Percentiles rank a stretch among this genome's conserved stretches.
Evolutionary conservation across 129 eudicot genomes (phyloP).

Genomic region (Rutidosis leptorrhynchoides): DNA sequence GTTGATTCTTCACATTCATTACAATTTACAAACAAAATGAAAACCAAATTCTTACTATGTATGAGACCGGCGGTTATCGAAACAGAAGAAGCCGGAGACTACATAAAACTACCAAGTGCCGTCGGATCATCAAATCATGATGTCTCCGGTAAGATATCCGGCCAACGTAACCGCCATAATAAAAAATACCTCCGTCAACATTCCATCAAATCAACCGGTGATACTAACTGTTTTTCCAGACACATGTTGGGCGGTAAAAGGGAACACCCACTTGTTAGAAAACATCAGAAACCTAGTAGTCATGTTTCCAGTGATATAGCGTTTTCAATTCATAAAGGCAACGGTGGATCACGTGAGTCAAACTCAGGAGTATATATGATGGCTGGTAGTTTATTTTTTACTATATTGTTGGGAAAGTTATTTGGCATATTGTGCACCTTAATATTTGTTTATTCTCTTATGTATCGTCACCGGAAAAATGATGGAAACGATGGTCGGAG

Average conservation of each 20-base stretch:
- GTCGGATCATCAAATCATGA: conserved; percentile 17
- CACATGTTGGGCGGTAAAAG: conserved; percentile 6
- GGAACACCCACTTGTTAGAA: conserved; percentile 11
- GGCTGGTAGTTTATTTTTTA: conserved; percentile 29
- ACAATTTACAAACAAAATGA: conserved; percentile 13
- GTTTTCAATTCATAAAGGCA: conserved; percentile 14
- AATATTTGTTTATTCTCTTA: conserved; percentile 29
- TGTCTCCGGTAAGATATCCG: conserved; percentile 18
- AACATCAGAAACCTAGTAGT: too few species aligned
- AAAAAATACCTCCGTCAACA: conserved; percentile 32
- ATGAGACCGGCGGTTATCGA: conserved; percentile 36
- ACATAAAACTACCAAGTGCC: conserved; percentile 22
- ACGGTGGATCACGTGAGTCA: not conserved
- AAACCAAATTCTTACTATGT: conserved; percentile 40
- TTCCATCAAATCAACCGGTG: conserved; percentile 15
- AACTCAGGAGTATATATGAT: conserved; percentile 29
- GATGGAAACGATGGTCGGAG: conserved; percentile 1
- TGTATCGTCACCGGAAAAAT: conserved; percentile 26
- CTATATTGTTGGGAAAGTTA: conserved; percentile 38
- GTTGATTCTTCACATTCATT: not conserved
- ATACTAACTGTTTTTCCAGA: conserved; percentile 8
- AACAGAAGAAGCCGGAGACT: conserved; percentile 15
- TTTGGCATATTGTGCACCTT: conserved; percentile 36
- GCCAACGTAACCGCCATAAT: conserved; percentile 8
- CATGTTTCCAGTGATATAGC: too few species aligned